These are phyloP conservation scores for Daedalea quercina DNA, from an alignment of 768 basidiomycete species.

Conservation along the genomic window DNA sequence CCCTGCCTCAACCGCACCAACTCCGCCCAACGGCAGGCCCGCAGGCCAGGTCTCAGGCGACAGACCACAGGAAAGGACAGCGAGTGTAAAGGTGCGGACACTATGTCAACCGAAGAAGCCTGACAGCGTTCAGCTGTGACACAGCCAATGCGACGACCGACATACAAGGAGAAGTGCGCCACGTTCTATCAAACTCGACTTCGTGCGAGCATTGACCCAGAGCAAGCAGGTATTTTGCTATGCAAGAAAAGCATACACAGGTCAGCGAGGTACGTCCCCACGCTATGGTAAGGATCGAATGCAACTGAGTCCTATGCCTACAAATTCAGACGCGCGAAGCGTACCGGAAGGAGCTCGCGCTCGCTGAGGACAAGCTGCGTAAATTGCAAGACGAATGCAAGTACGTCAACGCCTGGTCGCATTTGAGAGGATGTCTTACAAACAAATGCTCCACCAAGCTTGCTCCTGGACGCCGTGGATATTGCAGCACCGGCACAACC, in stretches of 20 bases:
- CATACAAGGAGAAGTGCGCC: slow-evolving; percentile 16
- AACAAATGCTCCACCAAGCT: slow-evolving; percentile 9
- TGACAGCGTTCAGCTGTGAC: too few species aligned
- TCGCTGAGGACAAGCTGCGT: slow-evolving; percentile 20
- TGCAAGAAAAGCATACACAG: neutral
- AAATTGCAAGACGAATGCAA: slow-evolving; percentile 24
- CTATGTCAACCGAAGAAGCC: neutral
- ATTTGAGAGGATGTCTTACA: too few species aligned
- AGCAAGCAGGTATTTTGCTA: neutral
- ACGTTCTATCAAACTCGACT: neutral
- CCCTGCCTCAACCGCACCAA: neutral
- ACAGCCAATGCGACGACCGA: neutral
- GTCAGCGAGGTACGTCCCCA: neutral
- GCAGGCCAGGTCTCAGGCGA: neutral
- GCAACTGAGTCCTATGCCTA: neutral
- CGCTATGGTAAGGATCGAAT: neutral
- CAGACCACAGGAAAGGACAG: neutral
- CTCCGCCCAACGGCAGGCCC: neutral
- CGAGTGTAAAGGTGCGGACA: neutral
- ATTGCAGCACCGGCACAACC: slow-evolving; percentile 23
- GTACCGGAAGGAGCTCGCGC: slow-evolving; percentile 17
- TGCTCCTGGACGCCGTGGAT: slow-evolving; percentile 25
- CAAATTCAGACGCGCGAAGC: slow-evolving; percentile 15
- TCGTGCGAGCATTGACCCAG: neutral
- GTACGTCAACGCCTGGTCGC: slow-evolving; percentile 9